These are phyloP conservation scores for Monosporozyma siamensis DNA, from an alignment of 805 yeast species.

Conservation along the genomic window DNA sequence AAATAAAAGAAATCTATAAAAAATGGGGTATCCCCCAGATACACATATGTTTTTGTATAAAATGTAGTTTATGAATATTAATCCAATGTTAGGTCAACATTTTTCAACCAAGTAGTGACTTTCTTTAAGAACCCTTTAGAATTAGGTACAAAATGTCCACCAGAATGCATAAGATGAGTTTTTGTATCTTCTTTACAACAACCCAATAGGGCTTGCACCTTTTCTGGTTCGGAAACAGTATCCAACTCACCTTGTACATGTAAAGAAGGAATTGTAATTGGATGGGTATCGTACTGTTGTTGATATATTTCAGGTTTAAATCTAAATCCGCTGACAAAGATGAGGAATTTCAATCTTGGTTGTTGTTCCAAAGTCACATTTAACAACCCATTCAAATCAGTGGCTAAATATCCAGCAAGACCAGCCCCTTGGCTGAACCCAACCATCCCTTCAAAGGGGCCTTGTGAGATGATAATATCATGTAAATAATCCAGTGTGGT, in stretches of 20 bases:
- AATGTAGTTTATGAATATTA: background rate
- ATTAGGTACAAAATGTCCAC: constrained; percentile 95
- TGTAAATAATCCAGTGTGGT: constrained; percentile 36
- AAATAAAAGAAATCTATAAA: background rate
- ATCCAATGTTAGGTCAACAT: background rate
- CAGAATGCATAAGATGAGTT: constrained; percentile 65
- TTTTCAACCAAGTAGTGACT: constrained; percentile 29
- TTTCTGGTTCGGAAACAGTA: constrained; percentile 70
- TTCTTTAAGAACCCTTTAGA: constrained; percentile 40
- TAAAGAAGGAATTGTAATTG: constrained; percentile 38
- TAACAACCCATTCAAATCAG: constrained; percentile 44
- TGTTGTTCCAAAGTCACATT: constrained; percentile 32
- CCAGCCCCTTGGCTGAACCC: constrained; percentile 97
- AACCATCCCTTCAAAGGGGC: constrained; percentile 74
- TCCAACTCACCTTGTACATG: constrained; percentile 87
- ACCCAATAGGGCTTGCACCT: constrained; percentile 50
- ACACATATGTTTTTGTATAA: too few species aligned
- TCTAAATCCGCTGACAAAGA: constrained; percentile 62
- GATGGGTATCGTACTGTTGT: constrained; percentile 21
- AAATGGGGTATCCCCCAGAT: too few species aligned
- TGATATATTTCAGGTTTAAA: constrained; percentile 27
- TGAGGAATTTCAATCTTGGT: constrained; percentile 51
- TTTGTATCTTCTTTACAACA: constrained; percentile 38
- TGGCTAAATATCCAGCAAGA: constrained; percentile 55
- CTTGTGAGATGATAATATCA: constrained; percentile 44